Conservation (phyloP, 371 early-diverging fungal species). For the Capillidium heterosporum region DNA sequence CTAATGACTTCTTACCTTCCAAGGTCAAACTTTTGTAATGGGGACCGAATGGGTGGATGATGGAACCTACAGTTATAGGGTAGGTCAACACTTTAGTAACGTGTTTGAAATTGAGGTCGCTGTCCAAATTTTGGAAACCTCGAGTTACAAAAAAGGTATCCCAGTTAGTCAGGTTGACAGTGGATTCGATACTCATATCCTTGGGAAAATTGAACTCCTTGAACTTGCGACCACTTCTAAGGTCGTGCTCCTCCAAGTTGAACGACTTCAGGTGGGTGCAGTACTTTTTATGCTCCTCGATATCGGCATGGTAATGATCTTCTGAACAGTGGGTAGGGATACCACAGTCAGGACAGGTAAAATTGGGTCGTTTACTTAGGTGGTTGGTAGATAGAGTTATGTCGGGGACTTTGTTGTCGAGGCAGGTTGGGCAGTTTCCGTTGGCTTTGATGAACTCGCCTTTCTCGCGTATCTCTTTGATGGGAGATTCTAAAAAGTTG, state of each 20-base stretch:
- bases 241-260: slow-evolving; percentile 71
- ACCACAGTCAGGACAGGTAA: slow-evolving; percentile 67
- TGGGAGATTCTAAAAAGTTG: slow-evolving; percentile 46
- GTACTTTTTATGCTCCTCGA: slow-evolving; percentile 27
- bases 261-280: slow-evolving; percentile 44
- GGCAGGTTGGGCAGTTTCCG: slow-evolving; percentile 58
- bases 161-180: slow-evolving; percentile 65
- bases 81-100: slow-evolving; percentile 65
- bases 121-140: slow-evolving; percentile 54
- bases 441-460: slow-evolving; percentile 41
- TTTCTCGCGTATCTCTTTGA: slow-evolving; percentile 46
- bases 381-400: slow-evolving; percentile 10
- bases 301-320: slow-evolving; percentile 46
- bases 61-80: slow-evolving; percentile 63
- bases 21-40: slow-evolving; percentile 47
- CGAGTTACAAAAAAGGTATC: slow-evolving; percentile 68
- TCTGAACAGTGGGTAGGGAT: slow-evolving; percentile 67
- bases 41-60: slow-evolving; percentile 53
- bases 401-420: slow-evolving; percentile 7
- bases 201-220: slow-evolving; percentile 70
- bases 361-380: slow-evolving; percentile 22
- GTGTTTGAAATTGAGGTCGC: slow-evolving; percentile 56
- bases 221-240: slow-evolving; percentile 56
- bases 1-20: slow-evolving; percentile 49
- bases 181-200: slow-evolving; percentile 55